phyloP scores from a whole-genome alignment of 306 rosid species.

The Lotus japonicus region DNA sequence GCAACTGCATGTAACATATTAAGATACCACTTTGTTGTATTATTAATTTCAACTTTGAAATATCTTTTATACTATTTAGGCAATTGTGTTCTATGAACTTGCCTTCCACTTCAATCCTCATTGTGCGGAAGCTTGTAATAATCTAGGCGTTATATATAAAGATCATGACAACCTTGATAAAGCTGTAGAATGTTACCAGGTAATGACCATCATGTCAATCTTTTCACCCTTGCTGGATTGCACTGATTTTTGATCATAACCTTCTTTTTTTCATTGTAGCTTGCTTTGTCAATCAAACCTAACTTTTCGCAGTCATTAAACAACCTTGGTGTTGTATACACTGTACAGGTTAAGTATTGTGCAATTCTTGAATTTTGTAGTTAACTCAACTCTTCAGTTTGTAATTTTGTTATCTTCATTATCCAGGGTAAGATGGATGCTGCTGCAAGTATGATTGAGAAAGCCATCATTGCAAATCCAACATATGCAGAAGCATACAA shows the following conservation, averaged over 20 bases:
- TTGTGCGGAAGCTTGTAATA: conserved; percentile 98
- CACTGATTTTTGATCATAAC: conserved; percentile 1
- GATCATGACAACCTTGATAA: conserved; percentile 97
- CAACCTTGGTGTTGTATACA: conserved; percentile 97
- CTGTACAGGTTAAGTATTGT: conserved; percentile 74
- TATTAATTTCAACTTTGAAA: neutral
- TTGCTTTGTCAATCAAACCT: conserved; percentile 88
- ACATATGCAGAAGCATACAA: conserved; percentile 98
- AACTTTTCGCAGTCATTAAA: conserved; percentile 95
- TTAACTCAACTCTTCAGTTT: conserved; percentile 16
- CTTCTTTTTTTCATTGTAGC: conserved; percentile 39
- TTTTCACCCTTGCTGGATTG: conserved; percentile 13
- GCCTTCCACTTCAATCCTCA: conserved; percentile 98
- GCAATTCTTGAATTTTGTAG: conserved; percentile 13
- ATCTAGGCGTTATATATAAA: conserved; percentile 96
- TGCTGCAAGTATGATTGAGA: conserved; percentile 98
- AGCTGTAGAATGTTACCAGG: conserved; percentile 99
- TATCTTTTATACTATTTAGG: conserved; percentile 44
- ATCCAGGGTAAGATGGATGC: conserved; percentile 98
- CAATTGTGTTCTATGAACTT: conserved; percentile 94
- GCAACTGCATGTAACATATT: neutral
- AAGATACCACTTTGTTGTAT: neutral
- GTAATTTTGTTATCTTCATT: conserved; percentile 21
- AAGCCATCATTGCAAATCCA: conserved; percentile 94
- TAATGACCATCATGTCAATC: conserved; percentile 19